Percentiles rank a stretch among this genome's conserved stretches.
These are phyloP conservation scores for Wallacemonas sp. DNA, from an alignment of 208 protist species.

Conservation along the genomic window DNA sequence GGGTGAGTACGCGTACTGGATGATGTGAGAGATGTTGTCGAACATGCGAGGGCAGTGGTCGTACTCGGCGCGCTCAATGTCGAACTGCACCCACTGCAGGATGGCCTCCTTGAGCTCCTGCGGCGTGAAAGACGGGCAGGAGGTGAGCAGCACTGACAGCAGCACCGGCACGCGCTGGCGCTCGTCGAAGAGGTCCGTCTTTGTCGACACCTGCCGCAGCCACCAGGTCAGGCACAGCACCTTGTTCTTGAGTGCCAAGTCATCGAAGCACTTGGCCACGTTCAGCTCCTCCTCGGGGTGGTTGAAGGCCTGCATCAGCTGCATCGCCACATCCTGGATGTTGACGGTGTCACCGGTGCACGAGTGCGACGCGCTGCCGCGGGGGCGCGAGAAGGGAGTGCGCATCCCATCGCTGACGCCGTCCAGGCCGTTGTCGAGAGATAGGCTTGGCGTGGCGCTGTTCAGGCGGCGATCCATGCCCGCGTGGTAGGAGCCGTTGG, in stretches of 20 bases:
- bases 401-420: constrained; percentile 8
- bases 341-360: constrained; percentile 45
- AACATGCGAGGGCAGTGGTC: constrained; percentile 81
- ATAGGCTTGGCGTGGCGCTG: constrained; percentile 5
- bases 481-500: background rate
- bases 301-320: constrained; percentile 74
- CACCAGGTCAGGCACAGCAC: constrained; percentile 85
- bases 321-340: constrained; percentile 60
- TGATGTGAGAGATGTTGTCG: constrained; percentile 80
- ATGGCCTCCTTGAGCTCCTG: constrained; percentile 53
- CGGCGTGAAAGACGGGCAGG: constrained; percentile 32
- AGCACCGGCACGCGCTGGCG: constrained; percentile 58
- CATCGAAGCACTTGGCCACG: constrained; percentile 42
- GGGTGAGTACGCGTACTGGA: constrained; percentile 53
- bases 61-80: constrained; percentile 76
- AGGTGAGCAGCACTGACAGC: constrained; percentile 51
- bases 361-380: constrained; percentile 5
- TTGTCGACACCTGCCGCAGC: constrained; percentile 63
- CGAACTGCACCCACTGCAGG: constrained; percentile 83
- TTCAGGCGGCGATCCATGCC: background rate
- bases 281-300: constrained; percentile 43
- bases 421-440: background rate
- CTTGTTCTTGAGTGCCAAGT: constrained; percentile 68
- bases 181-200: constrained; percentile 60
- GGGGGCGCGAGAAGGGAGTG: constrained; percentile 10